phyloP scores from a whole-genome alignment of 306 rosid species.

The Luffa aegyptiaca region DNA sequence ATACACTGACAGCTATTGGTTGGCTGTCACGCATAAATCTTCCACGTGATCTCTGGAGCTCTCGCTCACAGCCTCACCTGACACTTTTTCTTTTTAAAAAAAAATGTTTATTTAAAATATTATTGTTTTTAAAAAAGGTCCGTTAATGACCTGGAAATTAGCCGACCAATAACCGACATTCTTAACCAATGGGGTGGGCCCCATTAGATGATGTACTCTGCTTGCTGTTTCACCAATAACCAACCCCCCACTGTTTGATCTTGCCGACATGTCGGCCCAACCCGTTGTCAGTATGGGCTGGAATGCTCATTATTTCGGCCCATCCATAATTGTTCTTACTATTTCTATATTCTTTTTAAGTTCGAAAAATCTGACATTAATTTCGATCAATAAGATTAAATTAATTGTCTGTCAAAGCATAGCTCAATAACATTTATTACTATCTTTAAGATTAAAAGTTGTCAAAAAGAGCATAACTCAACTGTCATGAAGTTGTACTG shows the following conservation, averaged over 20 bases:
- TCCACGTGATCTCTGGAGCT: conserved; percentile 3
- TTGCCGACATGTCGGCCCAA: conserved; percentile 6
- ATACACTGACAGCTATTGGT: background rate
- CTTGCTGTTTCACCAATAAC: background rate
- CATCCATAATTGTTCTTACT: background rate
- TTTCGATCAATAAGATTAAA: background rate
- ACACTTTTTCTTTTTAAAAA: background rate
- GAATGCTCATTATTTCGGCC: conserved; percentile 1
- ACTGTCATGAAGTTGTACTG: no score
- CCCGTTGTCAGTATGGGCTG: conserved; percentile 11
- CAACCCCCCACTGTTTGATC: background rate
- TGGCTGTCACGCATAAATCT: conserved; percentile 5
- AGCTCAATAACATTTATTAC: no score
- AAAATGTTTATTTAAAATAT: background rate
- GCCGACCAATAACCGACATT: conserved; percentile 5
- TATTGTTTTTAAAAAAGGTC: background rate
- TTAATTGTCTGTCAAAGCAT: background rate
- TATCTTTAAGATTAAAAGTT: no score
- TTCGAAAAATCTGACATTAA: background rate
- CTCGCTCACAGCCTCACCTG: conserved; percentile 4
- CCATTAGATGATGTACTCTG: background rate
- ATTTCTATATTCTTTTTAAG: background rate
- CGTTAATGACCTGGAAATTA: conserved; percentile 4
- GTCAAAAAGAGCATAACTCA: no score
- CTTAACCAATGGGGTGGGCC: conserved; percentile 4